A percentile compares a stretch with the other conserved stretches of the same genome.
Conservation (phyloP, 345 rosid species). For the Arabis alpina region DNA sequence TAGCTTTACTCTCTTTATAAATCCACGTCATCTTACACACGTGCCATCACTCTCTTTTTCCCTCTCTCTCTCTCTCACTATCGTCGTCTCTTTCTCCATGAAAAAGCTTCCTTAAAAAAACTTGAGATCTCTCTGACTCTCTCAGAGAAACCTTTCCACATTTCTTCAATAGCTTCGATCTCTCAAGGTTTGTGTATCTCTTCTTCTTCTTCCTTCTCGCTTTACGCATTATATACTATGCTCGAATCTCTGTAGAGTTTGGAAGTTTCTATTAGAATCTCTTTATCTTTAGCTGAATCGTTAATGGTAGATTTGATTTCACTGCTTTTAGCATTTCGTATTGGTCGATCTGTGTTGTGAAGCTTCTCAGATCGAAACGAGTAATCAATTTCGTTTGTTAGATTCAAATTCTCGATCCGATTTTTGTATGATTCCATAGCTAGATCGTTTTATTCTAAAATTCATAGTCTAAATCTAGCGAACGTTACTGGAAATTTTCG, state of each 20-base stretch:
- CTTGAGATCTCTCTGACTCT: conserved; percentile 25
- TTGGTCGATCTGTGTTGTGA: conserved; percentile 12
- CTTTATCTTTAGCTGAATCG: background rate
- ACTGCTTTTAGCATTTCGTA: conserved; percentile 14
- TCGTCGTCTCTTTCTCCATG: conserved; percentile 37
- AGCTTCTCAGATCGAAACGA: conserved; percentile 23
- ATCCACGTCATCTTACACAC: conserved; percentile 26
- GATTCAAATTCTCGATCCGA: background rate
- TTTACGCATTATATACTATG: conserved; percentile 26
- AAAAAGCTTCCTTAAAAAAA: conserved; percentile 15
- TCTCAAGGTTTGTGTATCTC: conserved; percentile 24
- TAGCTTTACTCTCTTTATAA: no score
- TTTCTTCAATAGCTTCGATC: conserved; percentile 17
- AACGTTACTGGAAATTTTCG: background rate
- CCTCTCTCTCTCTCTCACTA: conserved; percentile 19
- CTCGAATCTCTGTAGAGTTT: conserved; percentile 19
- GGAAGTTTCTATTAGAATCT: background rate
- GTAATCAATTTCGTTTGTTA: background rate
- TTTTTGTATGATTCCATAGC: background rate
- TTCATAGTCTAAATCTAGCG: background rate
- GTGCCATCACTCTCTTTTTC: conserved; percentile 27
- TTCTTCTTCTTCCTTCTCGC: conserved; percentile 10
- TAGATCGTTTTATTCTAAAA: conserved; percentile 7
- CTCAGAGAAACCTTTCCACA: conserved; percentile 7
- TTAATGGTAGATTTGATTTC: conserved; percentile 2